Evolutionary conservation across 257 asterid genomes (phyloP), one percentile per base, ranked within the genome.

Genomic region (Capsicum baccatum): DNA sequence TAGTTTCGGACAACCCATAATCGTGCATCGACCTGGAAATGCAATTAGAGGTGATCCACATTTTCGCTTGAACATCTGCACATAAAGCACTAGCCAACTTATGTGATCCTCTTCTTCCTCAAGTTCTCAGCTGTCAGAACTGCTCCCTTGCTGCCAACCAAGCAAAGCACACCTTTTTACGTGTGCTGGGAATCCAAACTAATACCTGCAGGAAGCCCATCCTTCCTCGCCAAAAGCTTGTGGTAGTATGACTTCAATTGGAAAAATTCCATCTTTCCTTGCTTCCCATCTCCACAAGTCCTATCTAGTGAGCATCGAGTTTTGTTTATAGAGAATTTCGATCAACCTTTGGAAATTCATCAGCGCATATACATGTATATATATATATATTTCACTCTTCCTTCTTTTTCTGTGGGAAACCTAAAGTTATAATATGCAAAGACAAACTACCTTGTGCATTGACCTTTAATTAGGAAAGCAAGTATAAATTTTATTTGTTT

Each of bases 391-490:
- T 76, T 76, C 12, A 6, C 21, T 52, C 44, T 76, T 48, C 44
- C 26, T 76, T 33, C 63, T 14, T 52, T 8, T 52, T 52, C 4
- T 52, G 26, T 14, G 80, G 60, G 6, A 42, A 73, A 73, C 80
- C 80, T 73, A 50, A 48, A 73, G 11, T 76, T 52, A 13, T 26
- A 52, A 14, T 52, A 52, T 15, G 81, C 63, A 26, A 26, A 26
- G 33, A 26, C 33, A 26, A 26, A 26, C 81, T 21, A 74, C 81
- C 81, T 71, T 70, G 56, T 70, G 37, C 79, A 56, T 74, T 74
- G 81, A 21, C 19, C 26, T 50, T 66, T 76, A 21, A 21, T 6
- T 76, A 52, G 81, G 81, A 76, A 52, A 21, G 47, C 26, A 76
- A 26, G 19, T 76, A 37, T 17, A 37, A 15, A 26, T 76, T 44